Evolutionary conservation across 495 filamentous ascomycete species (phyloP).

Genomic region (Monascus purpureus): DNA sequence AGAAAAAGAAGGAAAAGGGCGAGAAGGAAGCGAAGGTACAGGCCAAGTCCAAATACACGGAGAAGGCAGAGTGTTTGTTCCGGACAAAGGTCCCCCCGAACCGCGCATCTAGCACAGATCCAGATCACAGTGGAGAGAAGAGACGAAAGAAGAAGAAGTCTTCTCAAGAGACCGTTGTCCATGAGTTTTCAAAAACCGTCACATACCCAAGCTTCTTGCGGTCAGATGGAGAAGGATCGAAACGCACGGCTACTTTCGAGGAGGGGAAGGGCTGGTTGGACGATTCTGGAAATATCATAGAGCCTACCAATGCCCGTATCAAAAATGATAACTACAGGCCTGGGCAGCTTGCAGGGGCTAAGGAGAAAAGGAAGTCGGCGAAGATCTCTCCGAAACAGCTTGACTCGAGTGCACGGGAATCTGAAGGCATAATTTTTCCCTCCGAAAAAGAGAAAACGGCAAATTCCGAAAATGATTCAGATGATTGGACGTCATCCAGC

Average conservation of each 20-base stretch:
- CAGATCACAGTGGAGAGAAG: slow-evolving; percentile 28
- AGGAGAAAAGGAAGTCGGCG: slow-evolving; percentile 16
- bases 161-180: slow-evolving; percentile 48
- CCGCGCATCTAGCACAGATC: slow-evolving; percentile 18
- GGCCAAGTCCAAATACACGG: slow-evolving; percentile 62
- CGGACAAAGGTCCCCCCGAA: slow-evolving; percentile 63
- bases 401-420: slow-evolving; percentile 1
- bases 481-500: slow-evolving; percentile 35
- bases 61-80: slow-evolving; percentile 66
- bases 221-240: slow-evolving; percentile 15
- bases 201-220: slow-evolving; percentile 71
- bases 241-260: slow-evolving; percentile 25
- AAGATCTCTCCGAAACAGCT: slow-evolving; percentile 1
- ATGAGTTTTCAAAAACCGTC: slow-evolving; percentile 68
- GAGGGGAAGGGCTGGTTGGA: slow-evolving; percentile 85
- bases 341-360: slow-evolving; percentile 21
- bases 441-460: slow-evolving; percentile 5
- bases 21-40: slow-evolving; percentile 44
- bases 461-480: slow-evolving; percentile 15
- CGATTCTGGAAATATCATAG: slow-evolving; percentile 65
- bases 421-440: slow-evolving; percentile 1
- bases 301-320: slow-evolving; percentile 20
- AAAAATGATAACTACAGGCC: slow-evolving; percentile 20
- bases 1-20: slow-evolving; percentile 32
- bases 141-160: slow-evolving; percentile 39